Evolutionary conservation across 2,329 filamentous ascomycete genomes (phyloP), one percentile per base, ranked within the genome.

Genomic region (Epichloe bromicola): DNA sequence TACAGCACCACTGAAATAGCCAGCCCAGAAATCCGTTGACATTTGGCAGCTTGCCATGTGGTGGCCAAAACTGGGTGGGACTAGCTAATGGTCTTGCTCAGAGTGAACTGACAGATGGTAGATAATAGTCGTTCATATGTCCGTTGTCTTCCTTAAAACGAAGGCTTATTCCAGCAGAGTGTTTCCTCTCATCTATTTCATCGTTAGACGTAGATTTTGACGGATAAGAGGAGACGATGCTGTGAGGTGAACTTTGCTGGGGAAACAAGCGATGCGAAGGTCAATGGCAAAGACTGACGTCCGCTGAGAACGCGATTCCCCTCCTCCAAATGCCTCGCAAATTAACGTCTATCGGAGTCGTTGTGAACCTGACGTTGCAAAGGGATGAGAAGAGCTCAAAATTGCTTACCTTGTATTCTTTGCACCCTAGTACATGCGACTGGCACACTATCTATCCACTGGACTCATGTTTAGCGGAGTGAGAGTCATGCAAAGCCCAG

Each of bases 21-120:
- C 89, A 52, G 90, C 87, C 86, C 87, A 95, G 67, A 96, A 96
- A 65, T 95, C 90, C 58, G 88, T 80, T 48, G 86, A 87, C 86
- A 93, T 91, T 47, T 7, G 12, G 15, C 12, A 39, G 45, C 12
- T 26, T 34, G 17, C 17, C 15, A 15, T 46, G 45, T 10, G 11
- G 20, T n/a, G 20, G 10, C 12, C 45, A 26, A 8, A 12, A 46
- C 5, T 11, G 5, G 43, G 30, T 12, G 43, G 6, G 30, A 36
- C 3, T 34, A 10, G n/a, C n/a, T n/a, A 15, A 46, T 36, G 19
- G 11, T 46, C 4, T 14, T 36, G 15, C 10, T 8, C 15, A 42
- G 17, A 41, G 17, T 20, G 15, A 23, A 19, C 10, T n/a, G 39
- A 17, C 39, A 11, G 5, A 15, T 36, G 5, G 11, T 46, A 4